Base-by-base conservation (phyloP, 495 filamentous ascomycete genomes). In the Jackrogersella multiformis region DNA sequence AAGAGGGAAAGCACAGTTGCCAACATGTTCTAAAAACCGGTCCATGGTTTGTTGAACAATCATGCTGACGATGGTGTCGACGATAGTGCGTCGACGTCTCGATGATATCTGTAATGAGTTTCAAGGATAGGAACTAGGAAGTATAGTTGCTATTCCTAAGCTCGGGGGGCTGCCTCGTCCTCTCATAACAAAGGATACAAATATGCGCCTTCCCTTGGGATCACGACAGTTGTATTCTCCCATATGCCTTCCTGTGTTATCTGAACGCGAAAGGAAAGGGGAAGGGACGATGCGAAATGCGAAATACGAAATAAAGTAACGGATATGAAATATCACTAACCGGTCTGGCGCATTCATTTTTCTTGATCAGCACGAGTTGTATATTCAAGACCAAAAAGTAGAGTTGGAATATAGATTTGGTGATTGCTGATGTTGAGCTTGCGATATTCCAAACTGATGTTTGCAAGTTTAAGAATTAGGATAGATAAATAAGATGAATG, bases 341-440 rank as follows among this genome's bases (percentile, higher is more conserved):
- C 89, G 81, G 69, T 92, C 89, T 20, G 89, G 89, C 1, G 89
- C 89, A 75, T 92, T 92, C 89, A 91, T 91, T 18, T 74, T 48
- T 20, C 28, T 26, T 20, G 35, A 61, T 12, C 12, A 41, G 12
- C n/a, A 21, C 21, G 3, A 46, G 30, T 21, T 32, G 35, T n/a
- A 2, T 54, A 23, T 24, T 26, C 34, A 9, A 24, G 1, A n/a
- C 20, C 34, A 54, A 54, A 18, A 45, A 48, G 18, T 41, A 7
- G 21, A 42, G 24, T 34, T 34, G 26, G 13, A 26, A 16, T 41
- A 8, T 8, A 4, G 12, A 13, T 13, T 20, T 42, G 2, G 36
- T 28, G 7, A 21, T 32, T 24, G 6, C 21, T 34, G 10, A 39
- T 24, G 6, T 30, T 34, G 10, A 10, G 7, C 1, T 32, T 24